phyloP scores from a whole-genome alignment of 352 stramenopile genomes.

The Globisporangium perplexum region DNA sequence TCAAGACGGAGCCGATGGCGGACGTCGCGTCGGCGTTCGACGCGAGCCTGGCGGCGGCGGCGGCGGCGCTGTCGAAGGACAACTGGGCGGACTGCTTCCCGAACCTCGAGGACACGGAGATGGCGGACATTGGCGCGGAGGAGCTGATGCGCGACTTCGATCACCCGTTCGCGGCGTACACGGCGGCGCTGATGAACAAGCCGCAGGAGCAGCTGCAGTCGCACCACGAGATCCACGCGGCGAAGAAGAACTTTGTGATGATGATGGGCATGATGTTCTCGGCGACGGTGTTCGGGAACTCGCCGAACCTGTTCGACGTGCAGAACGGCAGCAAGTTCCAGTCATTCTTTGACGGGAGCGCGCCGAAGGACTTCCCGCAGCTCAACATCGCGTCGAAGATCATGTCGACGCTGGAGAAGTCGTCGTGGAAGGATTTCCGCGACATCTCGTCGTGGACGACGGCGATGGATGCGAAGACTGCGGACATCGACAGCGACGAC shows the following conservation, averaged over 20 bases:
- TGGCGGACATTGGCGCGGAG: constrained; percentile 47
- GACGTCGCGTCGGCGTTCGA: constrained; percentile 17
- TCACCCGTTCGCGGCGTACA: constrained; percentile 42
- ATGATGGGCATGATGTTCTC: constrained; percentile 88
- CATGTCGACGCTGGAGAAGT: constrained; percentile 82
- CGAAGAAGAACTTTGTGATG: constrained; percentile 88
- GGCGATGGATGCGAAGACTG: constrained; percentile 24
- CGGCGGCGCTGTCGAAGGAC: constrained; percentile 17
- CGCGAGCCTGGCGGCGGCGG: constrained; percentile 20
- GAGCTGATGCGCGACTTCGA: constrained; percentile 75
- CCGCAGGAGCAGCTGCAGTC: constrained; percentile 29
- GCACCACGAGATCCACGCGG: constrained; percentile 73
- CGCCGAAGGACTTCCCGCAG: constrained; percentile 74
- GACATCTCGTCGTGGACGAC: constrained; percentile 72
- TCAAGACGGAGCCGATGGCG: constrained; percentile 52
- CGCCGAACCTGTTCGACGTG: constrained; percentile 62
- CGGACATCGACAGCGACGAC: constrained; percentile 28
- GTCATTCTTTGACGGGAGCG: constrained; percentile 75
- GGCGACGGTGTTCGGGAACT: constrained; percentile 79
- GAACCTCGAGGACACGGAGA: constrained; percentile 51
- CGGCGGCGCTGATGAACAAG: constrained; percentile 4
- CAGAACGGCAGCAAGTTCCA: constrained; percentile 71
- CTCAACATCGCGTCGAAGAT: constrained; percentile 85
- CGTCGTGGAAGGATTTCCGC: constrained; percentile 85
- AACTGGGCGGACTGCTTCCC: constrained; percentile 58